A percentile compares a stretch with the other conserved stretches of the same genome.
Conservation (phyloP, 768 basidiomycete species). For the Termitomyces sp. region DNA sequence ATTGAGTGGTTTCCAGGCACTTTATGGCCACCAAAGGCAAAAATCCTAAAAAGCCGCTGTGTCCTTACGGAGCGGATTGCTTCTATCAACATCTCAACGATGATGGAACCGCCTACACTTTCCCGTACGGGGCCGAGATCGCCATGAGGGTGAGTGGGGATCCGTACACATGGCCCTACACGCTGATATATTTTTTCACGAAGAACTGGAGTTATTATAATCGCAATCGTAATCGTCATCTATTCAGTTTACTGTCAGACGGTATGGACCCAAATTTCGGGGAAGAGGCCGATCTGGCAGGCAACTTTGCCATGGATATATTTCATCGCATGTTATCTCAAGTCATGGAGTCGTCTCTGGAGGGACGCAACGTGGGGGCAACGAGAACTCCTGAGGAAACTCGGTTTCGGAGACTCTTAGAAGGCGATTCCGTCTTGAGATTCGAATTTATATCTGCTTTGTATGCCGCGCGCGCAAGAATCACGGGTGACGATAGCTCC, state of each 20-base stretch:
- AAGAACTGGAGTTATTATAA: not conserved
- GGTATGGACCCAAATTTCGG: not conserved
- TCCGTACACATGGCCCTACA: not conserved
- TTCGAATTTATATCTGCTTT: constrained; percentile 18
- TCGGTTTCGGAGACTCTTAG: not conserved
- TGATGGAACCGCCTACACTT: constrained; percentile 62
- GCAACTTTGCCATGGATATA: constrained; percentile 16
- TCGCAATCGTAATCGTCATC: not conserved
- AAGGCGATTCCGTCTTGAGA: constrained; percentile 3
- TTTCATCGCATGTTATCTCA: constrained; percentile 15
- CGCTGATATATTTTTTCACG: not conserved
- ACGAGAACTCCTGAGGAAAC: not conserved
- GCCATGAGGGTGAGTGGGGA: constrained; percentile 46
- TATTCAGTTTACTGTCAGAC: not conserved
- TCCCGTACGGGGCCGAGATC: constrained; percentile 50
- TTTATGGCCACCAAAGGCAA: constrained; percentile 51
- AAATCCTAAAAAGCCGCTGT: constrained; percentile 44
- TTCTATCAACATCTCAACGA: constrained; percentile 71
- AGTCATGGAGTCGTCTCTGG: constrained; percentile 9
- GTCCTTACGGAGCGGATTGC: constrained; percentile 80
- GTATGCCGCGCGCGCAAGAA: constrained; percentile 4
- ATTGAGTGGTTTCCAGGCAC: constrained; percentile 40
- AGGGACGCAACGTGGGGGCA: not conserved
- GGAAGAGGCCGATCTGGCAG: constrained; percentile 5
- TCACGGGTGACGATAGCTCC: not conserved